Conservation (phyloP, 2,329 filamentous ascomycete species). For the Pseudopithomyces maydicus region DNA sequence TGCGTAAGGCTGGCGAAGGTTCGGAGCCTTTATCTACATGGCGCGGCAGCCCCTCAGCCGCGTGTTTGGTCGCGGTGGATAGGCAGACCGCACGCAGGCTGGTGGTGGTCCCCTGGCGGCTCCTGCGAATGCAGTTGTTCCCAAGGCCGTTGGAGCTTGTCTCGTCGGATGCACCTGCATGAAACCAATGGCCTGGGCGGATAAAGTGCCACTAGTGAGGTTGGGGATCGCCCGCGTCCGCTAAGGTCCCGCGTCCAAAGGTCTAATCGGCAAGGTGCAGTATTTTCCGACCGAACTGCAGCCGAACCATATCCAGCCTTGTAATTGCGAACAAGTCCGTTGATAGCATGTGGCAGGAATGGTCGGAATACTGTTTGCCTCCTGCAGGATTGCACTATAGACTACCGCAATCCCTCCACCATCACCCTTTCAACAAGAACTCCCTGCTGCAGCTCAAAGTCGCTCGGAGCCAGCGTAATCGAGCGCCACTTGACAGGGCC, state of each 20-base stretch:
- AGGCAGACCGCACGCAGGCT: constrained; percentile 5
- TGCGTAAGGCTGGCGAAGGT: background rate
- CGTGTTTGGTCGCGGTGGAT: constrained; percentile 8
- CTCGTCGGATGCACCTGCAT: constrained; percentile 34
- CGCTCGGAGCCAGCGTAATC: no score
- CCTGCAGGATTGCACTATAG: no score
- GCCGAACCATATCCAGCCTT: background rate
- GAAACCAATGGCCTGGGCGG: constrained; percentile 30
- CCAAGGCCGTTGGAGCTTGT: constrained; percentile 12
- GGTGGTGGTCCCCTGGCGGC: constrained; percentile 5
- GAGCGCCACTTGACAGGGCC: no score
- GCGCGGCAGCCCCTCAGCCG: constrained; percentile 14
- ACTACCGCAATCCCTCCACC: no score
- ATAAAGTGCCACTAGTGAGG: constrained; percentile 29
- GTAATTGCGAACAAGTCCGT: background rate
- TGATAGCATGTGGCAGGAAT: background rate
- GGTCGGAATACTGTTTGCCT: no score
- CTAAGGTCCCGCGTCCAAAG: background rate
- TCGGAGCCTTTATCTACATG: constrained; percentile 23
- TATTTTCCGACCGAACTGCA: constrained; percentile 4
- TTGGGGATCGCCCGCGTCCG: constrained; percentile 22
- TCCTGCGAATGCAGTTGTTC: constrained; percentile 21
- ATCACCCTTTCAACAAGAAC: no score
- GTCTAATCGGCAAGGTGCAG: constrained; percentile 10
- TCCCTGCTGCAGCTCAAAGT: no score